Percentiles rank a stretch among this genome's conserved stretches.
These are phyloP conservation scores for Caryopteris hybrid DNA, from an alignment of 305 asterid species.

Conservation along the genomic window DNA sequence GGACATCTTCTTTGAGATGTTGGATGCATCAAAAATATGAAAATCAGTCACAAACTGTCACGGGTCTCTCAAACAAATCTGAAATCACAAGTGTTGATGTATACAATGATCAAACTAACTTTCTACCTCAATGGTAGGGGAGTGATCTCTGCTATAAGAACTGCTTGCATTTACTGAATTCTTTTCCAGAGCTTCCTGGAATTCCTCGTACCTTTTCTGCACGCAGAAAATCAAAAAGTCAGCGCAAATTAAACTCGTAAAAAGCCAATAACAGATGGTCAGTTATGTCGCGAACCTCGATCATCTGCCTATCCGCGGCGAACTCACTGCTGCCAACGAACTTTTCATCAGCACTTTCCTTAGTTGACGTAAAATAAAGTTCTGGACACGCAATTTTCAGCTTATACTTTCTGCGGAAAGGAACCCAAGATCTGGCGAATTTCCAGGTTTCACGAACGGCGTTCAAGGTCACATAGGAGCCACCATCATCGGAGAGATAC, in stretches of 20 bases:
- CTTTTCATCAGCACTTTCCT: constrained; percentile 26
- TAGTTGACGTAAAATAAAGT: constrained; percentile 28
- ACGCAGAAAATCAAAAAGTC: background rate
- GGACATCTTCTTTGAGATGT: background rate
- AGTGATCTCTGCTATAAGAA: constrained; percentile 35
- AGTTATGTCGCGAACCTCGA: constrained; percentile 9
- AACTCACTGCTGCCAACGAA: constrained; percentile 25
- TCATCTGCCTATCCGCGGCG: constrained; percentile 21
- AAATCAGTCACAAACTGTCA: background rate
- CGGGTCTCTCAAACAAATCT: background rate
- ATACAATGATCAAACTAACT: background rate
- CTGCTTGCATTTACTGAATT: constrained; percentile 27
- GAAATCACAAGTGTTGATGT: background rate
- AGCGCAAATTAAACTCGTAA: background rate
- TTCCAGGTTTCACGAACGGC: constrained; percentile 47
- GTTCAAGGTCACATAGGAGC: constrained; percentile 36
- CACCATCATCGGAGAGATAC: constrained; percentile 62
- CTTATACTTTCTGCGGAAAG: constrained; percentile 45
- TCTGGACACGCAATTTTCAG: constrained; percentile 44
- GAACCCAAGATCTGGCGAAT: constrained; percentile 46
- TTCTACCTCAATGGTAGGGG: constrained; percentile 41
- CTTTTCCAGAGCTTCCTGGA: constrained; percentile 32
- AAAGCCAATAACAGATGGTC: background rate
- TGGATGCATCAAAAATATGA: background rate
- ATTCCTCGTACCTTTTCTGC: constrained; percentile 36